Conservation (phyloP, 169 alveolate species). For the Plasmodium gaboni region DNA sequence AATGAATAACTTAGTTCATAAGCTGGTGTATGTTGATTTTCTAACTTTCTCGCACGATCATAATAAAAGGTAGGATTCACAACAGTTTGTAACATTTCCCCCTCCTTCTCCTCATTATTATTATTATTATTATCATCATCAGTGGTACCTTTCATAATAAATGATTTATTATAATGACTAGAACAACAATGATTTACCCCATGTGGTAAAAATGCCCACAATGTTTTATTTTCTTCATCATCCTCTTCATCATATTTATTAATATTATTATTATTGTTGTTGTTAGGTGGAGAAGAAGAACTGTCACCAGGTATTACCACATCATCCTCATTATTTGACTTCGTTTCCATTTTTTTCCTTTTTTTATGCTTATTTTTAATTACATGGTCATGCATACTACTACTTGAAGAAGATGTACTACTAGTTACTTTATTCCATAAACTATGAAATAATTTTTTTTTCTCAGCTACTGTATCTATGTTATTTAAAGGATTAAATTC, state of each 20-base stretch:
- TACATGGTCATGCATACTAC: constrained; percentile 1
- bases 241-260: constrained; percentile 5
- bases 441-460: constrained; percentile 20
- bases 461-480: constrained; percentile 37
- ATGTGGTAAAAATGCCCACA: constrained; percentile 75
- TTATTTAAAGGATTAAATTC: constrained; percentile 53
- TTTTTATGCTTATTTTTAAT: constrained; percentile 66
- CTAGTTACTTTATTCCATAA: constrained; percentile 71
- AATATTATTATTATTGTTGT: not conserved
- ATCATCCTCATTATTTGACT: not conserved
- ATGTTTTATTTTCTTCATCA: constrained; percentile 30
- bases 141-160: not conserved
- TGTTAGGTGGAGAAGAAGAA: constrained; percentile 3
- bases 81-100: not conserved
- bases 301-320: not conserved
- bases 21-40: not conserved
- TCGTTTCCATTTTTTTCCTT: constrained; percentile 16
- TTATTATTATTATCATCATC: not conserved
- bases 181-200: constrained; percentile 66
- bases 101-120: not conserved
- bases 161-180: constrained; percentile 4
- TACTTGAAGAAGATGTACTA: not conserved
- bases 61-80: constrained; percentile 35
- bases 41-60: constrained; percentile 13
- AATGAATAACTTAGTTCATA: constrained; percentile 33